phyloP scores from a whole-genome alignment of 345 rosid genomes.

The Eucalyptus tenuipes region DNA sequence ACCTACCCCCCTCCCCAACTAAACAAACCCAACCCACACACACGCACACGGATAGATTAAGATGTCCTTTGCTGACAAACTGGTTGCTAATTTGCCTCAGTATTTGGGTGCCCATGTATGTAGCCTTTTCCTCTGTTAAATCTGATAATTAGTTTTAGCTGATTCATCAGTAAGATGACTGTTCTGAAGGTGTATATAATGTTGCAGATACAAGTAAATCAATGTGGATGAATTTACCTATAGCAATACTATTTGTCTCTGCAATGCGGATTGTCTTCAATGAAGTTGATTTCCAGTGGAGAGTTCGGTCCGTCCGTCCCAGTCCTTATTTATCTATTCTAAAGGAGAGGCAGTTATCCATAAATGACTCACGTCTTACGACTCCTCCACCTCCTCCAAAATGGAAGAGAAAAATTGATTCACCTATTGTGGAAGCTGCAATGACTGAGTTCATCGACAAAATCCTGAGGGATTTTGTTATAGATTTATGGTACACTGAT shows the following conservation, averaged over 20 bases:
- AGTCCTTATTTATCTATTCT: conserved; percentile 36
- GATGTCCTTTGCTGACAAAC: neutral
- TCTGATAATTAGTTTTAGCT: neutral
- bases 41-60: neutral
- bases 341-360: conserved; percentile 66
- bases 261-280: conserved; percentile 35
- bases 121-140: neutral
- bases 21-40: neutral
- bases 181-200: neutral
- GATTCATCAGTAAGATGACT: neutral
- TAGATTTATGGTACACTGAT: conserved; percentile 83
- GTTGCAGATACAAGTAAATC: conserved; percentile 86
- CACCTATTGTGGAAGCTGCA: conserved; percentile 77
- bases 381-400: conserved; percentile 28
- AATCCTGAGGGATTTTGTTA: conserved; percentile 74
- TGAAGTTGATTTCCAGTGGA: conserved; percentile 81
- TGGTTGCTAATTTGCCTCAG: neutral
- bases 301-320: conserved; percentile 7
- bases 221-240: conserved; percentile 91
- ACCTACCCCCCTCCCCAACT: neutral
- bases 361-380: conserved; percentile 66
- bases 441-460: conserved; percentile 61
- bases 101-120: neutral
- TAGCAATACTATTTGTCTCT: conserved; percentile 50
- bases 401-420: conserved; percentile 87